A percentile compares a stretch with the other conserved stretches of the same genome.
Evolutionary conservation across 768 basidiomycete genomes (phyloP).

Genomic region (Lactifluus hygrophoroides): DNA sequence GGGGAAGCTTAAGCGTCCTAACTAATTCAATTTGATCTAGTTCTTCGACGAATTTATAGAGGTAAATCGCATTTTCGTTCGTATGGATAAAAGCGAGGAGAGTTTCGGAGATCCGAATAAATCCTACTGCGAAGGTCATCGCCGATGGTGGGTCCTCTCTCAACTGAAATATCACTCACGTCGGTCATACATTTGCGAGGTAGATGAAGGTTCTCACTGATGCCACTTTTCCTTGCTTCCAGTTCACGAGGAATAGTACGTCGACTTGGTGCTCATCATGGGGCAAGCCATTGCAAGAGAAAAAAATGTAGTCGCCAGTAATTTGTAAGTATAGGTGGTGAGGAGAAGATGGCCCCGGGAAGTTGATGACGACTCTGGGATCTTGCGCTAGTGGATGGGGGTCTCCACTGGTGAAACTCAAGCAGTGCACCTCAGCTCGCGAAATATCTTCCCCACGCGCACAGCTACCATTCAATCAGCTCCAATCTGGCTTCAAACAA

Average conservation of each 20-base stretch:
- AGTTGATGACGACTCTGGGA: neutral
- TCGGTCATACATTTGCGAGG: neutral
- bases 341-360: conserved; percentile 1
- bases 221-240: conserved; percentile 1
- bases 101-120: neutral
- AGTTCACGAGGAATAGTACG: conserved; percentile 1
- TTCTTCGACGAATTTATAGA: neutral
- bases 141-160: neutral
- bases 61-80: conserved; percentile 1
- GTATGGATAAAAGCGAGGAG: conserved; percentile 1
- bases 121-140: conserved; percentile 2
- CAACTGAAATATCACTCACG: neutral
- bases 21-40: neutral
- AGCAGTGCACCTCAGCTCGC: neutral
- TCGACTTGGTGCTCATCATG: neutral
- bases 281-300: conserved; percentile 7
- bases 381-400: neutral
- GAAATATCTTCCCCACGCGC: conserved; percentile 2
- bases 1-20: neutral
- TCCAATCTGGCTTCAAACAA: neutral
- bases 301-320: neutral
- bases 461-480: neutral
- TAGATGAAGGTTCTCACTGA: neutral
- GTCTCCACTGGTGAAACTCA: neutral
- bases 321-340: conserved; percentile 4